Base-by-base conservation (phyloP, 2,329 filamentous ascomycete genomes). In the Fusarium sp. region DNA sequence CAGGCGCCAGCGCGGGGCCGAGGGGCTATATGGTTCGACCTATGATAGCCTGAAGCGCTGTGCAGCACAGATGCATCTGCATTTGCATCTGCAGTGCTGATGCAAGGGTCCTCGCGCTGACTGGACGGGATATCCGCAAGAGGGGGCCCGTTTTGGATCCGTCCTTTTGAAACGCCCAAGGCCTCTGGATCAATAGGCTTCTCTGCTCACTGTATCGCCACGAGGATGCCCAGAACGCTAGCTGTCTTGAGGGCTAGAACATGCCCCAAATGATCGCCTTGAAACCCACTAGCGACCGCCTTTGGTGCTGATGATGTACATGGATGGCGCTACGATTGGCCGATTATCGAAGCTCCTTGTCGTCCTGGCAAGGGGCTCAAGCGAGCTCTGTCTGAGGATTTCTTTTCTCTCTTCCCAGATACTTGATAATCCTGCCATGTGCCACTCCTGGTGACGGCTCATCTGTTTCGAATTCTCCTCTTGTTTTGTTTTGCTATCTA, bases 361-460 rank as follows among this genome's bases (percentile, higher is more conserved):
- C 45, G 63, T 67, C 48, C 39, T 62, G 24, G 63, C 64, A 69
- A 75, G 72, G 69, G 73, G 69, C 56, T 75, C 74, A 70, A 72
- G 66, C 73, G 73, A 72, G 69, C 58, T 70, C 59, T 77, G 75
- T 73, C 55, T 66, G 73, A 77, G 67, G 45, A 49, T 47, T 28
- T 74, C 51, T 57, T 66, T 60, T 56, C 61, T 66, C 57, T 69
- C 59, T 69, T 52, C 59, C 57, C 62, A 55, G 54, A 68, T 71
- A 66, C 69, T 77, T 76, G 74, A 78, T 77, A 78, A 76, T 71
- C 64, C 52, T 68, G 57, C 69, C 64, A 62, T 52, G 58, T 54
- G 71, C 76, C 76, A 58, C 76, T 78, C 71, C 54, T 60, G 59
- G 61, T 67, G 74, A 77, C 63, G 63, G 56, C 57, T 63, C 39